Conservation (phyloP, 2,329 filamentous ascomycete species). For the Lizonia empirigonia region DNA sequence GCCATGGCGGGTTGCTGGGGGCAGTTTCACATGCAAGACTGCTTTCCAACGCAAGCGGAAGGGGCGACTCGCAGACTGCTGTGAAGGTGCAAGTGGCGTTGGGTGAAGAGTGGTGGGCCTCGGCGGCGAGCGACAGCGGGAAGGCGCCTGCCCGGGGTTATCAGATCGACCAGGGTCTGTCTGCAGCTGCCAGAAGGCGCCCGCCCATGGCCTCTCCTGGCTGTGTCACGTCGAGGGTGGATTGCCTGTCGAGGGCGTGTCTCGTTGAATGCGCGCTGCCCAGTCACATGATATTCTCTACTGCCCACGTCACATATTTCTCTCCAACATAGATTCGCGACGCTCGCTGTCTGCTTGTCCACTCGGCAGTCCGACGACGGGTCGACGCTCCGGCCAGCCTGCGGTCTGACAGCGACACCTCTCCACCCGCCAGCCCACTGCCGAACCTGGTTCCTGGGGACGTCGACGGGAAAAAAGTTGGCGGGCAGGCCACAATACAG, state of each 20-base stretch:
- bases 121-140: slow-evolving; percentile 12
- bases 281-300: background rate
- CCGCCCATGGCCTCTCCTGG: background rate
- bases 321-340: no score
- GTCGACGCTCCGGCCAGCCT: slow-evolving; percentile 22
- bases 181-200: background rate
- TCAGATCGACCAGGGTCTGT: slow-evolving; percentile 4
- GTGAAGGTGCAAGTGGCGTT: slow-evolving; percentile 1
- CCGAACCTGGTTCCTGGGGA: slow-evolving; percentile 22
- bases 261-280: background rate
- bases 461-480: background rate
- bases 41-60: background rate
- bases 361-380: slow-evolving; percentile 8
- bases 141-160: background rate
- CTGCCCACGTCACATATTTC: no score
- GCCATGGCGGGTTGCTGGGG: slow-evolving; percentile 26
- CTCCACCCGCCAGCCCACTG: slow-evolving; percentile 13
- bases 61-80: background rate
- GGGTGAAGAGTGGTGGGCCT: slow-evolving; percentile 12
- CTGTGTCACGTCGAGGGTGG: background rate
- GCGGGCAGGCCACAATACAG: slow-evolving; percentile 2
- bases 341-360: background rate
- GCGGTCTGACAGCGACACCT: slow-evolving; percentile 23
- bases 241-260: background rate
- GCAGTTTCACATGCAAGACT: background rate